Percentiles rank a stretch among this genome's conserved stretches.
Evolutionary conservation across 2,329 filamentous ascomycete genomes (phyloP).

Genomic region (Alternaria ethzedia): DNA sequence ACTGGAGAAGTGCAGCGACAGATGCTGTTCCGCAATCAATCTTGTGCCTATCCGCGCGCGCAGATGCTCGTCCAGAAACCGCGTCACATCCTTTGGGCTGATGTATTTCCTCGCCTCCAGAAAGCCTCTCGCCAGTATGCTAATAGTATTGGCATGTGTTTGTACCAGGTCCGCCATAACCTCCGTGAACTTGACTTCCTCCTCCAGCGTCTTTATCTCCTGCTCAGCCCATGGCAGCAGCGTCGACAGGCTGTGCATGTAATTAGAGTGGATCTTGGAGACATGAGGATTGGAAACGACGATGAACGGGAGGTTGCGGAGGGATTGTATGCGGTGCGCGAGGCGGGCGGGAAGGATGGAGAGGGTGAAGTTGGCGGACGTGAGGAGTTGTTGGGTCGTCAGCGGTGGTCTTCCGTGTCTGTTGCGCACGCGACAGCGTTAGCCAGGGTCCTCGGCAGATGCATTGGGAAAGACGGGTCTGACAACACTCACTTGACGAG

Average conservation of each 20-base stretch:
- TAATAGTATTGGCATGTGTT: constrained; percentile 93
- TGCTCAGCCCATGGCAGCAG: constrained; percentile 82
- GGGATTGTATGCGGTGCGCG: constrained; percentile 89
- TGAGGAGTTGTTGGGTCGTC: constrained; percentile 77
- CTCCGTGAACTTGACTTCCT: constrained; percentile 89
- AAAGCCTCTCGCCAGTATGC: constrained; percentile 88
- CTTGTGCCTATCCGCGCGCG: constrained; percentile 92
- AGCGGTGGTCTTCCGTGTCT: constrained; percentile 84
- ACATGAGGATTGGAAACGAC: constrained; percentile 98
- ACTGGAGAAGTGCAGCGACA: constrained; percentile 80
- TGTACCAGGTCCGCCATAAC: constrained; percentile 94
- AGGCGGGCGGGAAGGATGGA: constrained; percentile 89
- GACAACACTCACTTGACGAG: constrained; percentile 73
- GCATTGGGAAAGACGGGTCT: background rate
- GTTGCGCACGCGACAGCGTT: constrained; percentile 18
- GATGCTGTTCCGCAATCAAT: constrained; percentile 94
- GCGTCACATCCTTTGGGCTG: constrained; percentile 78
- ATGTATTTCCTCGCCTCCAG: constrained; percentile 94
- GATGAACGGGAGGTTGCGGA: constrained; percentile 94
- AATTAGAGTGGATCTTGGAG: constrained; percentile 93
- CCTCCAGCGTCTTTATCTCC: constrained; percentile 76
- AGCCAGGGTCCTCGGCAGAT: background rate
- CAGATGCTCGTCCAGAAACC: constrained; percentile 91
- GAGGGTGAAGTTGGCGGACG: constrained; percentile 94
- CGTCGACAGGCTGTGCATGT: constrained; percentile 89